Evolutionary conservation across 257 asterid species (phyloP).

Genomic region (Plectranthus barbatus): DNA sequence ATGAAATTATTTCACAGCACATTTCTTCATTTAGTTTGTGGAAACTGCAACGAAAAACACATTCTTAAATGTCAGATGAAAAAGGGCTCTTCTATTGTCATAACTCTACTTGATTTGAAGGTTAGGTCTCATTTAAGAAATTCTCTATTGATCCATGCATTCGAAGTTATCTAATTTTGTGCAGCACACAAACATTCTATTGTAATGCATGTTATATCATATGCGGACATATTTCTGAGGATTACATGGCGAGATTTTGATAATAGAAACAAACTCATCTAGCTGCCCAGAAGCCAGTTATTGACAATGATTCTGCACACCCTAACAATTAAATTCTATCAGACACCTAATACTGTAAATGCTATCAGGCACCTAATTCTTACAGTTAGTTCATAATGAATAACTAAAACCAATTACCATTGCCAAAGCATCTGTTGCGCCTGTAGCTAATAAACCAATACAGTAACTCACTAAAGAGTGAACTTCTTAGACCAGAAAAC

Average conservation of each 20-base stretch:
- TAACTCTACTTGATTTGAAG: not conserved
- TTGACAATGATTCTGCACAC: not conserved
- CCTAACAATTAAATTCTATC: too few species aligned
- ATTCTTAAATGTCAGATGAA: not conserved
- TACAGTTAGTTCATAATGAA: too few species aligned
- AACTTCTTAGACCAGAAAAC: not conserved
- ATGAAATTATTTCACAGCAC: not conserved
- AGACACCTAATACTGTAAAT: too few species aligned
- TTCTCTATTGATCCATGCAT: not conserved
- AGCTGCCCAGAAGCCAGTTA: not conserved
- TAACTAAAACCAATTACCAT: too few species aligned
- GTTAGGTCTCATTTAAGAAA: not conserved
- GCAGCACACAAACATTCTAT: not conserved
- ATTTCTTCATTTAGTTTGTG: not conserved
- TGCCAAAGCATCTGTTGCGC: too few species aligned
- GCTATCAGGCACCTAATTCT: too few species aligned
- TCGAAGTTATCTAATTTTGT: not conserved
- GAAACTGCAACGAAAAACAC: not conserved
- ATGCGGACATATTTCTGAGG: not conserved
- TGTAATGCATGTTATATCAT: not conserved
- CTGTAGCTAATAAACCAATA: not conserved
- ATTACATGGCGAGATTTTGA: too few species aligned
- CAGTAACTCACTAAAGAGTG: not conserved
- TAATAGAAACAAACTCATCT: too few species aligned
- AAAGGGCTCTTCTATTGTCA: not conserved